These are phyloP conservation scores for Chaetomium fimeti DNA, from an alignment of 495 filamentous ascomycete species.

Conservation along the genomic window DNA sequence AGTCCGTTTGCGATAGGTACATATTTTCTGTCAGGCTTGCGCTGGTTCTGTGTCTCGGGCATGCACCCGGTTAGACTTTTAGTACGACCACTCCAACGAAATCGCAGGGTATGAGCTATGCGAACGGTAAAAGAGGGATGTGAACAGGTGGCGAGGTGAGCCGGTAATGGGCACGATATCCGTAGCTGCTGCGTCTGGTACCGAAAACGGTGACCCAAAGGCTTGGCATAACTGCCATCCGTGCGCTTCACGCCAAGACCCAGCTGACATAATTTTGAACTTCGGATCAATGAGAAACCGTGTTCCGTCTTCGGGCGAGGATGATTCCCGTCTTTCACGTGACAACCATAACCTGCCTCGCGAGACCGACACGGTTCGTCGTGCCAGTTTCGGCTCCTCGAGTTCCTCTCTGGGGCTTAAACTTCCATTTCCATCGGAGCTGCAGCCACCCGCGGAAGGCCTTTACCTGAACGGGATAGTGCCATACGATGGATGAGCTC, in stretches of 20 bases:
- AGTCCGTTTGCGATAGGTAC: background rate
- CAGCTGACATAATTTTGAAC: too few relatives aligned
- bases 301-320: too few relatives aligned
- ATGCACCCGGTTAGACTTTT: background rate
- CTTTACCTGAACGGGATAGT: background rate
- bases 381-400: background rate
- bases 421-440: background rate
- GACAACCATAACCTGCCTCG: too few relatives aligned
- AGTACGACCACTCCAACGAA: constrained; percentile 3
- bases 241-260: too few relatives aligned
- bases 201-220: background rate
- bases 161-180: background rate
- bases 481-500: too few relatives aligned
- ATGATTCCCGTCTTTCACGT: too few relatives aligned
- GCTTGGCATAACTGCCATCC: background rate
- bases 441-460: constrained; percentile 1
- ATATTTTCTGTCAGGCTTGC: too few relatives aligned
- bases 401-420: background rate
- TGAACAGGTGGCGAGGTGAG: constrained; percentile 5
- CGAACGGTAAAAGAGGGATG: constrained; percentile 15
- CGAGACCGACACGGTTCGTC: too few relatives aligned
- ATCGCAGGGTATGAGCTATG: background rate
- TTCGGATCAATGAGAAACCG: too few relatives aligned
- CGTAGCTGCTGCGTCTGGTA: background rate
- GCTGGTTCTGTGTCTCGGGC: too few relatives aligned